Evolutionary conservation across 768 basidiomycete genomes (phyloP), one percentile per base, ranked within the genome.

Genomic region (Naganishia antarctica): DNA sequence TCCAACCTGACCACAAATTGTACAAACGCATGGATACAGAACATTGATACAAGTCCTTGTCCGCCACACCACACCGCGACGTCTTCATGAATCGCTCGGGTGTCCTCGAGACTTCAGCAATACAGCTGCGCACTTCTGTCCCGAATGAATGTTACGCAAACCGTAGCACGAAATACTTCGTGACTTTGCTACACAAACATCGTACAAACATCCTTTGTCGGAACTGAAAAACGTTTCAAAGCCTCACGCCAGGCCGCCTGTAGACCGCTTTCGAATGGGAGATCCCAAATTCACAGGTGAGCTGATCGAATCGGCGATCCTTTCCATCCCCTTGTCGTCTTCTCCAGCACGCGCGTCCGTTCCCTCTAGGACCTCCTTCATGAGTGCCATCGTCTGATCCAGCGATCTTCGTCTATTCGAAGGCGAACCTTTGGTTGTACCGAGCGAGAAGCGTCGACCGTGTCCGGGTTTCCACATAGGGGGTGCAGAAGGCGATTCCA

Each of bases 301-400:
- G 18, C 70, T 63, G 49, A 77, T 71, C 18, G 71, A 74, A 51
- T 79, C 78, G 3, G 78, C 78, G 21, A 79, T 65, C 45, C 71
- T 70, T 57, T 72, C 69, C 21, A 77, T 64, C 63, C 74, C 70
- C 11, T 60, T 69, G 68, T 82, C 81, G 21, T 57, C 53, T 29
- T 57, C 37, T 46, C 61, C 47, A 2, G 70, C 69, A 49, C 76
- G 69, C 34, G 81, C 82, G 70, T 79, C 76, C 32, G 82, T 86
- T 32, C 89, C 89, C 58, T 94, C 92, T 78, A 87, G 85, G 6
- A 89, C 94, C 70, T 91, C 90, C 78, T 92, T 87, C 73, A 98
- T 94, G 75, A 97, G 84, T 67, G 87, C 87, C 82, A 93, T 91
- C 59, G 96, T 98, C 76, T 88, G 92, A 81, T 97, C 94, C 76